Percentiles rank a stretch among this genome's conserved stretches.
Conservation (phyloP, 2,329 filamentous ascomycete genomes). For the Alternaria consortialis region DNA sequence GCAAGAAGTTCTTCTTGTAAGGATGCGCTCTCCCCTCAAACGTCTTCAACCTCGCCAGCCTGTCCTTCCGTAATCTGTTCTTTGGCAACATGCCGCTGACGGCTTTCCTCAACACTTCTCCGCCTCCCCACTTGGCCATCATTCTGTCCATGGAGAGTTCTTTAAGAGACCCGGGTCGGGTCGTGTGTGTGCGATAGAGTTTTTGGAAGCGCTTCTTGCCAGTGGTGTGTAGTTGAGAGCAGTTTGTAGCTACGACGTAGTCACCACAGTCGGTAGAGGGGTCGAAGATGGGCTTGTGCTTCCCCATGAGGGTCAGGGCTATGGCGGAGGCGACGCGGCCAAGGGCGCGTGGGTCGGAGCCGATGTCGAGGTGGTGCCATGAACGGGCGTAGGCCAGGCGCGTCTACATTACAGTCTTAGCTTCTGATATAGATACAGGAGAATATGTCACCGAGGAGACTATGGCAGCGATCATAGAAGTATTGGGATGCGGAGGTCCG, state of each 20-base stretch:
- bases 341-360: constrained; percentile 75
- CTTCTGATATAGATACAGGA: not conserved
- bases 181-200: constrained; percentile 94
- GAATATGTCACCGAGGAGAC: not conserved
- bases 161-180: constrained; percentile 84
- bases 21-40: constrained; percentile 95
- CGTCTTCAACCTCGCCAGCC: constrained; percentile 88
- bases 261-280: constrained; percentile 98
- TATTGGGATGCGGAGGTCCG: constrained; percentile 31
- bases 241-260: constrained; percentile 95
- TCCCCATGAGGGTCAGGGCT: constrained; percentile 91
- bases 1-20: constrained; percentile 86
- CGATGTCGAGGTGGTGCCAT: constrained; percentile 90
- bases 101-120: constrained; percentile 88
- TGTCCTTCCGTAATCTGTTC: constrained; percentile 88
- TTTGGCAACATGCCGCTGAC: constrained; percentile 98
- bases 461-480: not conserved
- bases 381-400: constrained; percentile 93
- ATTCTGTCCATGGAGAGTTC: constrained; percentile 93
- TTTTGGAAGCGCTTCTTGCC: constrained; percentile 95
- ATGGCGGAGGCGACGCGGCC: constrained; percentile 90
- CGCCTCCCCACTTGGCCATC: constrained; percentile 92
- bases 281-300: constrained; percentile 98
- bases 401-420: constrained; percentile 66
- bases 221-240: constrained; percentile 84